A percentile compares a stretch with the other conserved stretches of the same genome.
Conservation (phyloP, 495 filamentous ascomycete species). For the Penicillium crystallinum region DNA sequence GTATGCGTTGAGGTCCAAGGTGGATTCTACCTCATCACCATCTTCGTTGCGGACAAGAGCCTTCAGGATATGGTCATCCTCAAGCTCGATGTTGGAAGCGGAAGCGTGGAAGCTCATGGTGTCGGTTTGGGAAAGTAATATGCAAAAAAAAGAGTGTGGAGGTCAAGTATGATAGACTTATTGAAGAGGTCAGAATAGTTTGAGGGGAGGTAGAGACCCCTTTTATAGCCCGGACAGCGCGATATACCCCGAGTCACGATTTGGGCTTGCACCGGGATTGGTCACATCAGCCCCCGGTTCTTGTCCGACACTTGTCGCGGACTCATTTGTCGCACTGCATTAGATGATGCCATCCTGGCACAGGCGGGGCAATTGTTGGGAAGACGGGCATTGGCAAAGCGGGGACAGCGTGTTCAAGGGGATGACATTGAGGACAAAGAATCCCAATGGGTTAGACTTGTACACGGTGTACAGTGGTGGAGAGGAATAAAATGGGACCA, state of each 20-base stretch:
- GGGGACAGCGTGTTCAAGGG: background rate
- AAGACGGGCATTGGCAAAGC: constrained; percentile 4
- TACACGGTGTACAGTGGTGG: background rate
- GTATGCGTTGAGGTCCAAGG: constrained; percentile 34
- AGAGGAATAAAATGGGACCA: background rate
- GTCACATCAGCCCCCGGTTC: constrained; percentile 8
- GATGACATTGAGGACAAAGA: constrained; percentile 1
- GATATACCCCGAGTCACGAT: background rate
- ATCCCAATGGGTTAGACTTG: background rate
- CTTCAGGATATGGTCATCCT: constrained; percentile 38
- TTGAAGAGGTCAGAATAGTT: background rate
- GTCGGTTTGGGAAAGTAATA: constrained; percentile 1
- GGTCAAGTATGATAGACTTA: background rate
- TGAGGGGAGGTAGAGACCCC: background rate
- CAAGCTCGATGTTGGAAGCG: constrained; percentile 33
- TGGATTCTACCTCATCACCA: constrained; percentile 28
- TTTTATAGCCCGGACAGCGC: constrained; percentile 1
- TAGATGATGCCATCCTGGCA: constrained; percentile 7
- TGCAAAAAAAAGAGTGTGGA: constrained; percentile 3
- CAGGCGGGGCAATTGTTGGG: background rate
- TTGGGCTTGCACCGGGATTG: background rate
- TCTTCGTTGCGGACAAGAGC: constrained; percentile 26
- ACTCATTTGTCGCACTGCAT: constrained; percentile 13
- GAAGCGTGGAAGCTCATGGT: constrained; percentile 45
- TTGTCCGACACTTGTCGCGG: constrained; percentile 16